These are phyloP conservation scores for Plasmodium gaboni DNA, from an alignment of 169 alveolate species.

Conservation along the genomic window DNA sequence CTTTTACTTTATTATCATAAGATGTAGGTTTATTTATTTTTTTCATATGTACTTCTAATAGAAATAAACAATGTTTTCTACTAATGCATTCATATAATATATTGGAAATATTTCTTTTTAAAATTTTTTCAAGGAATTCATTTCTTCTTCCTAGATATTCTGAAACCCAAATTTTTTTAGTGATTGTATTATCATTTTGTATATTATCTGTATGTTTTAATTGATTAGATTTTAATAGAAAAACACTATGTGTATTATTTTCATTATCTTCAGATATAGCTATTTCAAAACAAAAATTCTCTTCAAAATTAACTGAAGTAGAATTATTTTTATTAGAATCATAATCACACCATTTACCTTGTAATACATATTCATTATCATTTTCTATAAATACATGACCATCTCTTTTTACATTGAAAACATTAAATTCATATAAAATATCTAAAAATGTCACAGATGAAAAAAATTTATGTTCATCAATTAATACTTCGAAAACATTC, in stretches of 20 bases:
- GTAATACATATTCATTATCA: constrained; percentile 19
- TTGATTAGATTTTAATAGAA: constrained; percentile 37
- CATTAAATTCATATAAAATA: constrained; percentile 53
- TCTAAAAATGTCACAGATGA: constrained; percentile 62
- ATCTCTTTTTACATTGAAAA: constrained; percentile 31
- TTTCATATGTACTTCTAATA: constrained; percentile 55
- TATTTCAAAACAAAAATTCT: constrained; percentile 55
- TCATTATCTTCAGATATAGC: constrained; percentile 45
- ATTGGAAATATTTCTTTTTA: constrained; percentile 47
- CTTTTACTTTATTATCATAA: constrained; percentile 16
- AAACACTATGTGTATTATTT: constrained; percentile 44
- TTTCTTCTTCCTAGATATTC: constrained; percentile 68
- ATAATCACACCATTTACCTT: constrained; percentile 29
- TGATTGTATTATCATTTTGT: constrained; percentile 2
- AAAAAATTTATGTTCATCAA: constrained; percentile 32
- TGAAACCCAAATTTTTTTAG: constrained; percentile 51
- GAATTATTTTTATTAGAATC: constrained; percentile 10
- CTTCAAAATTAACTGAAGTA: constrained; percentile 30
- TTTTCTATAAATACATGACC: not conserved
- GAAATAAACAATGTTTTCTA: constrained; percentile 46
- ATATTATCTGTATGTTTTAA: constrained; percentile 6
- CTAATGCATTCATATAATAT: constrained; percentile 64
- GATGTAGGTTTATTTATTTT: constrained; percentile 47
- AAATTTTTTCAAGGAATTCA: constrained; percentile 46
- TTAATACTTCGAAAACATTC: constrained; percentile 40